Evolutionary conservation across 2,329 filamentous ascomycete genomes (phyloP).

Genomic region (Arthrinium phaeospermum): DNA sequence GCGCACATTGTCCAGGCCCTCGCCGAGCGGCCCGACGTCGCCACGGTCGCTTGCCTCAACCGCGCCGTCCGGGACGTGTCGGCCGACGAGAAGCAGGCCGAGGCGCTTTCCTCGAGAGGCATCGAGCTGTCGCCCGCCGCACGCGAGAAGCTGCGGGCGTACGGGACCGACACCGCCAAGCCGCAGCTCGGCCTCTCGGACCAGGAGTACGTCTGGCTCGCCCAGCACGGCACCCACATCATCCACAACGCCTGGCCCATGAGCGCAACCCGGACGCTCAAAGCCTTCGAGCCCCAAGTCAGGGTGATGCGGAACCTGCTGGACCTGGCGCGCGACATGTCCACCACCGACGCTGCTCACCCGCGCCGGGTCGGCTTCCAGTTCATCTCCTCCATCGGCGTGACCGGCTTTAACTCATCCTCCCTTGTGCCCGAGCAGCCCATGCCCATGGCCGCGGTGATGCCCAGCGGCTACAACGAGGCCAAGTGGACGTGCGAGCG

Average conservation of each 20-base stretch:
- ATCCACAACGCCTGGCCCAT: conserved; percentile 60
- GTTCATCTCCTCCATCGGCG: conserved; percentile 48
- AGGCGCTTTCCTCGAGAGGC: conserved; percentile 26
- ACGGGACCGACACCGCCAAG: conserved; percentile 49
- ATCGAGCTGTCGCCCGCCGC: conserved; percentile 21
- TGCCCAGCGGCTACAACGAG: conserved; percentile 59
- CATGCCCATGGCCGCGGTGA: conserved; percentile 24
- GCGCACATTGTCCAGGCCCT: conserved; percentile 41
- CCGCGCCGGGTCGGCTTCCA: conserved; percentile 39
- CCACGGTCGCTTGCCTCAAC: conserved; percentile 51
- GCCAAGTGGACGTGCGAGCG: conserved; percentile 57
- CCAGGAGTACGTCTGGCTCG: conserved; percentile 45
- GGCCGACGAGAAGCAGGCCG: conserved; percentile 26
- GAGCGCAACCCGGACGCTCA: conserved; percentile 46
- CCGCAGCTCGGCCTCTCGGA: conserved; percentile 47
- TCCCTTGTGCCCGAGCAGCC: no score
- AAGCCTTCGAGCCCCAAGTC: conserved; percentile 50
- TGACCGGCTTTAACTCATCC: conserved; percentile 33
- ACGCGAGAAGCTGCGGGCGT: conserved; percentile 44
- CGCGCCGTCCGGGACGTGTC: conserved; percentile 34
- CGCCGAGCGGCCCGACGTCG: conserved; percentile 35
- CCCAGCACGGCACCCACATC: conserved; percentile 52
- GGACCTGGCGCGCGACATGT: conserved; percentile 44
- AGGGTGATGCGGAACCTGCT: conserved; percentile 52
- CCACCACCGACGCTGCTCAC: conserved; percentile 22